phyloP scores from a whole-genome alignment of 306 rosid genomes.

The Quercus robur region DNA sequence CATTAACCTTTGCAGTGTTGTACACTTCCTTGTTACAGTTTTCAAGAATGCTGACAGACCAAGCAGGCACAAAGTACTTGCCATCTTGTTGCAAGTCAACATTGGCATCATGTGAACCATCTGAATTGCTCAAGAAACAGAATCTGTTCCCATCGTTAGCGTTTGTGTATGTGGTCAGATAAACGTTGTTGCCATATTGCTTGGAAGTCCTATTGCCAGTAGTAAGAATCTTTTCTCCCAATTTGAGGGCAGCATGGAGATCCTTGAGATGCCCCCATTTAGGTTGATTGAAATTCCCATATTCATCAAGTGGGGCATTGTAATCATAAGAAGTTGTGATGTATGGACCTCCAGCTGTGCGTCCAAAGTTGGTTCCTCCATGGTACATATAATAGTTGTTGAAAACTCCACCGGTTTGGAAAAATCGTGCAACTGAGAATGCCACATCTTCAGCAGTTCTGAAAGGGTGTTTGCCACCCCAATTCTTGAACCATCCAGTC shows the following conservation, averaged over 20 bases:
- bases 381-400: slow-evolving; percentile 34
- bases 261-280: slow-evolving; percentile 38
- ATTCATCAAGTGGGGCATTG: slow-evolving; percentile 37
- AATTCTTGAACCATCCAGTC: slow-evolving; percentile 15
- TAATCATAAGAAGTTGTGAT: slow-evolving; percentile 26
- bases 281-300: slow-evolving; percentile 30
- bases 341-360: slow-evolving; percentile 24
- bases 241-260: slow-evolving; percentile 18
- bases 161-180: background rate
- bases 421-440: slow-evolving; percentile 17
- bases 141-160: background rate
- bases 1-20: slow-evolving; percentile 29
- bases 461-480: slow-evolving; percentile 22
- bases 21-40: slow-evolving; percentile 17
- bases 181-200: background rate
- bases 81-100: background rate
- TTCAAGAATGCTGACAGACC: slow-evolving; percentile 22
- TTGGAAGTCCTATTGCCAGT: too few species aligned
- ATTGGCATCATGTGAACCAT: background rate
- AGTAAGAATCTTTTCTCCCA: slow-evolving; percentile 9
- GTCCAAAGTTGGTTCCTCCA: slow-evolving; percentile 35
- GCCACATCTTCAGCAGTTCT: slow-evolving; percentile 27
- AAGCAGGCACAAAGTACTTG: background rate
- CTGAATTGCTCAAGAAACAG: slow-evolving; percentile 17
- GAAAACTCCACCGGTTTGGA: slow-evolving; percentile 14